Evolutionary conservation across 1,284 basidiomycete species (phyloP), one percentile per base, ranked within the genome.

Genomic region (Trametes sp.): DNA sequence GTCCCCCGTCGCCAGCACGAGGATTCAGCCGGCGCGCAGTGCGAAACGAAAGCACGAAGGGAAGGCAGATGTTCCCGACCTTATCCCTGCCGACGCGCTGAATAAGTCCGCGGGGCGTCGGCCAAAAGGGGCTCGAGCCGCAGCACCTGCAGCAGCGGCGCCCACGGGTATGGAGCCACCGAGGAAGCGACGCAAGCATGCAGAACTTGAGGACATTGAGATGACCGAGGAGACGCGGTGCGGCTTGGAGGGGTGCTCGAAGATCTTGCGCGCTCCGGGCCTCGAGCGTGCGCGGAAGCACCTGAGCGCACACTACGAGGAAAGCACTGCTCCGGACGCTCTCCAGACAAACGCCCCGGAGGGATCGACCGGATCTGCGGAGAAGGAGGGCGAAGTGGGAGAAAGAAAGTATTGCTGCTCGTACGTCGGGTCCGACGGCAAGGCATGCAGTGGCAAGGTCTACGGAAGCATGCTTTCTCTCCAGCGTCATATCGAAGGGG

Each of bases 401-500:
- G 14, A 41, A n/a, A n/a, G n/a, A n/a, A n/a, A n/a, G n/a, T n/a
- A n/a, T n/a, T n/a, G n/a, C n/a, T 50, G 48, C 29, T 2, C 48
- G 16, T 50, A 31, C 48, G 2, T 4, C 9, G 21, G 16, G 11
- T n/a, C 29, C 28, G 28, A 16, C 3, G 48, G 48, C 3, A 11
- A 33, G 48, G 6, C 8, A 4, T 33, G 26, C 28, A 50, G 16
- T 9, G 11, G n/a, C 16, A 11, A 9, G n/a, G n/a, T n/a, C n/a
- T 50, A n/a, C 9, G 28, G 11, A 3, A 7, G 21, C 16, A 7
- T 21, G 11, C 28, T 33, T 7, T 14, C 28, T 19, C n/a, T 50
- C 16, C 48, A 50, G 29, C 48, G 48, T 1, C 48, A 50, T n/a
- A 33, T 50, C 48, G 48, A 50, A 21, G 48, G 31, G 29, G 29